phyloP scores from a whole-genome alignment of 345 rosid genomes.

The Hibiscus trionum region DNA sequence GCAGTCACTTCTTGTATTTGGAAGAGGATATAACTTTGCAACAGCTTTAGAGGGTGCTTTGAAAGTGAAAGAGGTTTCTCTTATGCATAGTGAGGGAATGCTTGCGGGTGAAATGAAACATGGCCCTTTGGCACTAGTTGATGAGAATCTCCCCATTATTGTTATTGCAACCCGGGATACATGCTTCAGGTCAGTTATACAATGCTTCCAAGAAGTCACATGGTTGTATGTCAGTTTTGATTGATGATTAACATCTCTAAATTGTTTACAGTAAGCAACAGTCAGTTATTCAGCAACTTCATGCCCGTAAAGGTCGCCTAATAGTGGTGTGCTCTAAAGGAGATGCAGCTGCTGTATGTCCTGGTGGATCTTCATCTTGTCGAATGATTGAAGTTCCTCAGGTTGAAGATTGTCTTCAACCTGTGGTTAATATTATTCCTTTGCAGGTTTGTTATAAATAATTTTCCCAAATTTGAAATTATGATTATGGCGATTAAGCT shows the following conservation, averaged over 20 bases:
- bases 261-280: conserved; percentile 67
- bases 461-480: background rate
- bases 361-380: conserved; percentile 46
- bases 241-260: conserved; percentile 5
- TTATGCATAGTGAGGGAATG: conserved; percentile 96
- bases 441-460: conserved; percentile 53
- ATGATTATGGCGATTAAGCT: background rate
- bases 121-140: conserved; percentile 93
- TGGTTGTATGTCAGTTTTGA: background rate
- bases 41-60: conserved; percentile 89
- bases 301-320: conserved; percentile 75
- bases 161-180: conserved; percentile 88
- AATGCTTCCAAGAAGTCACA: background rate
- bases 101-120: conserved; percentile 99
- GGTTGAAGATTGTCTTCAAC: conserved; percentile 94
- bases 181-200: conserved; percentile 59
- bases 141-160: conserved; percentile 72
- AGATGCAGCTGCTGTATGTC: conserved; percentile 69
- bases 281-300: conserved; percentile 92
- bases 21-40: conserved; percentile 89
- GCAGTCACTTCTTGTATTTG: conserved; percentile 89
- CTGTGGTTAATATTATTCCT: conserved; percentile 74
- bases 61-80: conserved; percentile 93
- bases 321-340: conserved; percentile 83
- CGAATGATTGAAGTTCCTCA: conserved; percentile 79